Evolutionary conservation across 257 asterid genomes (phyloP), one percentile per base, ranked within the genome.

Genomic region (Capsicum baccatum): DNA sequence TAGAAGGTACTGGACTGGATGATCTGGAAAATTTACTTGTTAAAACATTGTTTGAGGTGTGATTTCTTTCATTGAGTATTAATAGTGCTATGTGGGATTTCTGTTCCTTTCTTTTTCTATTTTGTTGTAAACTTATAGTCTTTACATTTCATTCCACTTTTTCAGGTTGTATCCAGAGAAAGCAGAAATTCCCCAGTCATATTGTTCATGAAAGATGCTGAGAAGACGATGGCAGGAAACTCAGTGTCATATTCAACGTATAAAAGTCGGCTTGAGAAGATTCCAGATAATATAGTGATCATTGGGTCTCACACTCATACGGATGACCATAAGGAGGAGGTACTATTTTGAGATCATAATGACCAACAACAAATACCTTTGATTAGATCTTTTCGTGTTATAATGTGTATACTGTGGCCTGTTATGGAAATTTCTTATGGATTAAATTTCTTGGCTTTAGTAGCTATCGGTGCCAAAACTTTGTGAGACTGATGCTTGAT

Each of bases 131-230:
- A 44, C 42, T 37, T 37, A 26, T 37, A 37, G 4, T 37, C 42
- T 37, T 37, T 37, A 37, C 42, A 37, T 37, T 37, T 37, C 42
- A 37, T 70, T 87, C 85, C 87, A 48, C 78, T 11, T 19, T 89
- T 80, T 57, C 59, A 96, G 99, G 92, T 90, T 57, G 93, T 95
- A 44, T 91, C 85, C 84, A 91, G 87, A 55, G 96, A 87, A 84
- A 96, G 98, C 90, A 89, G 92, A 85, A 92, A 92, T 73, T 89
- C 26, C 91, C 42, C 98, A 37, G 91, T 96, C 84, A 91, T 96
- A 87, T 90, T 96, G 89, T 96, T 93, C 79, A 87, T 94, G 91
- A 96, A 93, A 92, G 98, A 96, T 86, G 94, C 97, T 55, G 99
- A 96, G 88, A 94, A 94, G 89, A 90, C 93, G 79, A 89, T 96